phyloP scores from a whole-genome alignment of 2,329 filamentous ascomycete species.

The Periconia sp. region DNA sequence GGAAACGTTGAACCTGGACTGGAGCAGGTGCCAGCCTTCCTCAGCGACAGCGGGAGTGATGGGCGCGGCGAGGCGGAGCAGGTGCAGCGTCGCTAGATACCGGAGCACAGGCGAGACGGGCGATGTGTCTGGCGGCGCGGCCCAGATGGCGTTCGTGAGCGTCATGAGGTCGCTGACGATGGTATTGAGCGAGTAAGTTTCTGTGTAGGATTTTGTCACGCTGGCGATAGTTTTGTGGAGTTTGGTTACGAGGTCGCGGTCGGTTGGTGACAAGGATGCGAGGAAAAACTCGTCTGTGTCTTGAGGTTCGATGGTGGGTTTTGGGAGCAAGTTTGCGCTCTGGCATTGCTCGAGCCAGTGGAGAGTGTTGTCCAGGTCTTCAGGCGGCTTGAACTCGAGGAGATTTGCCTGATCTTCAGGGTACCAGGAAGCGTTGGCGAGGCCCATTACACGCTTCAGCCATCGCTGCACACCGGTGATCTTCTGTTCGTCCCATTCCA shows the following conservation, averaged over 20 bases:
- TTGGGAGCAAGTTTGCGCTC: too few species aligned
- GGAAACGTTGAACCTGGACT: constrained; percentile 28
- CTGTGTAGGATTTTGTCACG: constrained; percentile 68
- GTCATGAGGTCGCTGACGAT: constrained; percentile 81
- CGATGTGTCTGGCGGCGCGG: constrained; percentile 14
- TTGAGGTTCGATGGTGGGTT: background rate
- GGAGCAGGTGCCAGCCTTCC: constrained; percentile 72
- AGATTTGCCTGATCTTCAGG: constrained; percentile 23
- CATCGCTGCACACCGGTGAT: constrained; percentile 81
- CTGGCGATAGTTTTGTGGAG: constrained; percentile 68
- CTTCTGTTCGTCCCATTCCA: constrained; percentile 86
- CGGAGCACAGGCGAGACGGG: constrained; percentile 48
- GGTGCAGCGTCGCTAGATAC: constrained; percentile 54
- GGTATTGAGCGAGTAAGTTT: constrained; percentile 78
- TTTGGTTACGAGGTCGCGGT: constrained; percentile 60
- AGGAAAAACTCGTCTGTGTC: constrained; percentile 8
- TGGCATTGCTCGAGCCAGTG: background rate
- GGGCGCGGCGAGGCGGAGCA: constrained; percentile 75
- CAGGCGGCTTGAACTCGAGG: constrained; percentile 18
- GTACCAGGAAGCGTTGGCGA: constrained; percentile 38
- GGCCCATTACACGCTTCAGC: constrained; percentile 68
- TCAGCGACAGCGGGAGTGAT: constrained; percentile 79
- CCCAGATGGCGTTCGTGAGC: constrained; percentile 65
- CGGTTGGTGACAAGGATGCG: constrained; percentile 21
- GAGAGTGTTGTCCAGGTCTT: constrained; percentile 23